Evolutionary conservation across 2,329 filamentous ascomycete species (phyloP), one percentile per base, ranked within the genome.

Genomic region (Colletotrichum abscissum): DNA sequence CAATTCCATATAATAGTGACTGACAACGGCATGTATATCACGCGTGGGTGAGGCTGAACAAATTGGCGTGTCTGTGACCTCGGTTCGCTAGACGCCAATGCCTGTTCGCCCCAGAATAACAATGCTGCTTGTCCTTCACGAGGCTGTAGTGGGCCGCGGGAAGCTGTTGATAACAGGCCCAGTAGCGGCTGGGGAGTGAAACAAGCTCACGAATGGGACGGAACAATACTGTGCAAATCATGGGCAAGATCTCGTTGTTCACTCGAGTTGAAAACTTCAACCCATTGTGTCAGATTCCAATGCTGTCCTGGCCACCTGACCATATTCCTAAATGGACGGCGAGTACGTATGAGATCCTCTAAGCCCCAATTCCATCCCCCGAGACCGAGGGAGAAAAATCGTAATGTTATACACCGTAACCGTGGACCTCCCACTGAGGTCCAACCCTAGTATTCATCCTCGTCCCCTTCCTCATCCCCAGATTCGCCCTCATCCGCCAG

Each of bases 401-500:
- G 59, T 49, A n/a, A 12, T 6, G 14, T 55, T 16, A n/a, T 2
- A 54, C 1, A 19, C 3, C 7, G 7, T 4, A 19, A 19, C 1
- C 38, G 3, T 4, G 16, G 19, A 5, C 4, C 8, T 19, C 12
- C 4, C 19, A 19, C 16, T 22, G 22, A 19, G 5, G 42, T n/a
- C n/a, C 49, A 22, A 11, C 8, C 24, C 52, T 72, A 72, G 24
- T 69, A 72, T 0, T 70, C 70, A 0, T 73, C 70, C 14, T 73
- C 62, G 7, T 64, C 55, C 1, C 49, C 55, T 24, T 70, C 58
- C 4, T 65, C 60, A 7, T 70, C 67, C 4, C 56, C 67, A 1
- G 60, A 65, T 30, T 73, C 60, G 26, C 70, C 74, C 38, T 83
- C 82, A 2, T 79, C 81, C 0, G 82, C 82, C 80, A 83, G 81